Evolutionary conservation across 2,329 filamentous ascomycete genomes (phyloP), one percentile per base, ranked within the genome.

Genomic region (Ophiostoma piceae): DNA sequence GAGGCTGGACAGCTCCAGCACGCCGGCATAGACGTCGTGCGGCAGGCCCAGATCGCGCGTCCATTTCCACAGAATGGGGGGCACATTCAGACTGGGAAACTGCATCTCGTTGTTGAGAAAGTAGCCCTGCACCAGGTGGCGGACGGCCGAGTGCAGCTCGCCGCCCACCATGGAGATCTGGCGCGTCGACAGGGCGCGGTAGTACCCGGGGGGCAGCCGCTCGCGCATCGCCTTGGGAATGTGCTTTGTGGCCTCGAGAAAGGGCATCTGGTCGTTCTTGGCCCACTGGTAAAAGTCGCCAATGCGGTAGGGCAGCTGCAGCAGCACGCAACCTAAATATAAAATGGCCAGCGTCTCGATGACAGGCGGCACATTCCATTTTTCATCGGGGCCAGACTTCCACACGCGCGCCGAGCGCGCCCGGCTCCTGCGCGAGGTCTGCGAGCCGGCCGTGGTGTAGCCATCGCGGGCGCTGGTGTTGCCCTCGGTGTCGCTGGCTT

Each of bases 331-430:
- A 1, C 88, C 94, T 43, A 97, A 79, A 79, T 97, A 97, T 76
- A 91, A 93, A 12, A 97, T 77, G 1, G 84, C 88, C 68, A 98
- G 79, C 0, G 90, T 90, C 74, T 97, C 94, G 60, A 91, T 80
- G 47, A 96, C 80, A 68, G 82, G 87, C 1, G 94, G 93, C 74
- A 87, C 75, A 66, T 83, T 81, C 81, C 87, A 85, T 64, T 81
- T 77, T 73, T 81, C 78, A 6, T 82, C 81, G 35, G 79, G 76
- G 70, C 82, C 79, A 16, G 82, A 76, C 14, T 74, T 75, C 84
- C 86, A 80, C 75, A 81, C 77, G 80, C 77, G 79, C 37, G 76
- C 79, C 60, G 74, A 74, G 29, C 75, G 76, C 67, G 67, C 64
- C 54, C 68, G 69, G 62, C 65, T 12, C 12, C 64, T 67, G 26